These are phyloP conservation scores for Erysimum cheiranthoides DNA, from an alignment of 345 rosid species.

Conservation along the genomic window DNA sequence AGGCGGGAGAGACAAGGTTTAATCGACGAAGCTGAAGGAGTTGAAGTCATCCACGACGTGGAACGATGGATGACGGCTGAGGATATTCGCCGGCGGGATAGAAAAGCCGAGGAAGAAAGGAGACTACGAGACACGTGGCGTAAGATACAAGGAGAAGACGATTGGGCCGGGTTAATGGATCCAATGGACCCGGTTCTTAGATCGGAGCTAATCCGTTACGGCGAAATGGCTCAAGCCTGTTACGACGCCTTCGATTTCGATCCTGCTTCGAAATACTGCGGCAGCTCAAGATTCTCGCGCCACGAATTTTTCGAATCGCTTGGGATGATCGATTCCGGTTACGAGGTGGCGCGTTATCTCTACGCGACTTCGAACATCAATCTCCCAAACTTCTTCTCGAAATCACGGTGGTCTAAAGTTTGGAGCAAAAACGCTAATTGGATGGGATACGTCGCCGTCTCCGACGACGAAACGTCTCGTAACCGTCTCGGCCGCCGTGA, in stretches of 20 bases:
- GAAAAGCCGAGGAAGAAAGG: slow-evolving; percentile 39
- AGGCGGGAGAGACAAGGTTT: slow-evolving; percentile 27
- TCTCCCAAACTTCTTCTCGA: slow-evolving; percentile 82
- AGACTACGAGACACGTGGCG: slow-evolving; percentile 63
- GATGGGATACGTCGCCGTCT: slow-evolving; percentile 88
- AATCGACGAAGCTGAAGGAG: slow-evolving; percentile 1
- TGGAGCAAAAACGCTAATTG: slow-evolving; percentile 90
- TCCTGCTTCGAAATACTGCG: slow-evolving; percentile 74
- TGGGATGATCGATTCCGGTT: slow-evolving; percentile 57
- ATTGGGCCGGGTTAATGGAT: slow-evolving; percentile 76
- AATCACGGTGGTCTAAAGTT: slow-evolving; percentile 81
- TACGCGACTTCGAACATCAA: slow-evolving; percentile 78
- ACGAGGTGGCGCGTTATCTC: slow-evolving; percentile 67
- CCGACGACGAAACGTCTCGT: slow-evolving; percentile 55
- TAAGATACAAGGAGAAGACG: slow-evolving; percentile 79
- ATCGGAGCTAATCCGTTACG: slow-evolving; percentile 82
- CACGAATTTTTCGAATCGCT: slow-evolving; percentile 60
- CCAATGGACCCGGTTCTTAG: slow-evolving; percentile 79
- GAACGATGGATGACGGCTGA: slow-evolving; percentile 43
- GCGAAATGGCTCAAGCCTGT: slow-evolving; percentile 89
- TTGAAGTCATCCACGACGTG: background rate
- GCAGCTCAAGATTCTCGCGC: slow-evolving; percentile 69
- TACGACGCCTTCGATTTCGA: slow-evolving; percentile 88
- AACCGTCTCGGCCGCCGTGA: slow-evolving; percentile 74
- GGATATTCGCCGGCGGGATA: slow-evolving; percentile 36